Base-by-base conservation (phyloP, 495 filamentous ascomycete genomes). In the Neurospora pannonica region DNA sequence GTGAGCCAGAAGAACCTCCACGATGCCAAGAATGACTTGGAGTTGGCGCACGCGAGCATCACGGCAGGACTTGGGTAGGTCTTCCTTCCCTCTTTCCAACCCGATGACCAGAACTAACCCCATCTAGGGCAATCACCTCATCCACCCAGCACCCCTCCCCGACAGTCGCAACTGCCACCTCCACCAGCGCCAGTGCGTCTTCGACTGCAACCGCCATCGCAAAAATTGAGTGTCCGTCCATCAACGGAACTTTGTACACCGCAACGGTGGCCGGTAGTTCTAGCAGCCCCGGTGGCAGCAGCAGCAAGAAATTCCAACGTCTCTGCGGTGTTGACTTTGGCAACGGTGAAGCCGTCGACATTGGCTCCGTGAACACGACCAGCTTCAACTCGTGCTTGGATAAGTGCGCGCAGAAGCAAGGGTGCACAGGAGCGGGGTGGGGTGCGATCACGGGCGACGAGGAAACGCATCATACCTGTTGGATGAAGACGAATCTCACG, bases 401-500 rank as follows among this genome's bases (percentile, higher is more conserved):
- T 42, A 76, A 78, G 2, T 83, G 82, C 70, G 81, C 81, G 11
- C n/a, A 70, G 1, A 72, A 73, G 28, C 8, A 37, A 3, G 76
- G 76, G 31, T 84, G 83, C 74, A 80, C 79, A 4, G 83, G 81
- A 8, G 81, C 78, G 10, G 83, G 83, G 11, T 83, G 81, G 81
- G 83, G 83, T 38, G 74, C 77, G 21, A 75, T 78, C 24, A 1
- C 46, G n/a, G 80, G 79, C 71, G 79, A 78, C 67, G 86, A 80
- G 67, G 71, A 74, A 28, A 38, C 48, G 7, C 21, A 71, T 43
- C 80, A 81, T 74, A 82, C 80, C 73, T 83, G 82, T 82, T 87
- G 81, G 82, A 60, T 89, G 87, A 82, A 91, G 87, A 83, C 83
- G 83, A 79, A 83, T 85, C 77, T 89, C 84, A 71, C 54, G 31